Conservation (phyloP, 208 protist species). For the Naegleria lovaniensis region DNA sequence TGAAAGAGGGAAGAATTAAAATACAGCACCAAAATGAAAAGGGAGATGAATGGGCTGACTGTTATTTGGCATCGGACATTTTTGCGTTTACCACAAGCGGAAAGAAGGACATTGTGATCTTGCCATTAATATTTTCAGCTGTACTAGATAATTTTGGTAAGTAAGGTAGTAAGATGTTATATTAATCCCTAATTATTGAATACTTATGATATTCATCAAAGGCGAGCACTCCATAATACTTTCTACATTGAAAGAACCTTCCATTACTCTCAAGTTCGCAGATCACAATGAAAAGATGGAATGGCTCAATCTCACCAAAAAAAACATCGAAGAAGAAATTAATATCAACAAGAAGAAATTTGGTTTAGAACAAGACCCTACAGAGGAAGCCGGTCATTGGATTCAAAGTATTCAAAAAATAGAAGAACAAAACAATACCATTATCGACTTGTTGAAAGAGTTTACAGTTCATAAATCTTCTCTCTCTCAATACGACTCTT, state of each 20-base stretch:
- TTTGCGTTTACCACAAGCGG: background rate
- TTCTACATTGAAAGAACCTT: background rate
- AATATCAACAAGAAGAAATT: background rate
- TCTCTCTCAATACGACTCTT: background rate
- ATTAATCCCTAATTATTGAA: background rate
- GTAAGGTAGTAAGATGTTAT: background rate
- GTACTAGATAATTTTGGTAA: background rate
- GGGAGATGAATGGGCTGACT: constrained; percentile 6
- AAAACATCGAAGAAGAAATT: background rate
- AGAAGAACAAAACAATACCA: background rate
- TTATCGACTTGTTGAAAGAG: background rate
- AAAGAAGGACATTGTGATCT: background rate
- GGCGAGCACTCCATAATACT: background rate
- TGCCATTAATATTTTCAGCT: background rate
- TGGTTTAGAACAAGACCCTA: background rate
- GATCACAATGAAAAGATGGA: background rate
- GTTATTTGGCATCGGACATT: background rate
- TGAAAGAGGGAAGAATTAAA: background rate
- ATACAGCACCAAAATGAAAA: background rate
- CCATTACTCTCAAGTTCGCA: background rate
- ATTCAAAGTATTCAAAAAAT: background rate
- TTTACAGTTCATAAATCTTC: background rate
- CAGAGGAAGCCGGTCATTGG: background rate
- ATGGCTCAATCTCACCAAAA: background rate
- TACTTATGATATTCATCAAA: background rate